Evolutionary conservation across 768 basidiomycete genomes (phyloP).

Genomic region (Cystofilobasidium bisporidii): DNA sequence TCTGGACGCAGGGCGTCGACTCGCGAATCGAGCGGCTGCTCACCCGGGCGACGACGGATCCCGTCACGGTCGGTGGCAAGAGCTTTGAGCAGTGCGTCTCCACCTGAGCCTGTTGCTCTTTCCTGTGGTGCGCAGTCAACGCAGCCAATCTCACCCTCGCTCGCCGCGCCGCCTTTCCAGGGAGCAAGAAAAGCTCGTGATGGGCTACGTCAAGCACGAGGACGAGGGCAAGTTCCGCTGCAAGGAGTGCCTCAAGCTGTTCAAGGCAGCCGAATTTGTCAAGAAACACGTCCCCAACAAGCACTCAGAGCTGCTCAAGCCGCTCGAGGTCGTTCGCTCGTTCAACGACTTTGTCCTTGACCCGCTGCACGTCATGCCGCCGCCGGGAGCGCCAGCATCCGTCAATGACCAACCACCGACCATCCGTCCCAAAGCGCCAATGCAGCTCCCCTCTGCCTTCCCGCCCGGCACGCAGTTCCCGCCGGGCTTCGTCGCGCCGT

Average conservation of each 20-base stretch:
- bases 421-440: slow-evolving; percentile 48
- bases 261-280: slow-evolving; percentile 93
- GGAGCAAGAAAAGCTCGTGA: slow-evolving; percentile 17
- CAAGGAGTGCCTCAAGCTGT: slow-evolving; percentile 86
- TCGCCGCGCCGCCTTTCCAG: background rate
- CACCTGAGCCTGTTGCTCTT: too few relatives aligned
- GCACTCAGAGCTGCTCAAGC: slow-evolving; percentile 66
- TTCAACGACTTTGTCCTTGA: slow-evolving; percentile 96
- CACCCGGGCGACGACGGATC: slow-evolving; percentile 68
- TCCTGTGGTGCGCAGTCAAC: too few relatives aligned
- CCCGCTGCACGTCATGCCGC: slow-evolving; percentile 63
- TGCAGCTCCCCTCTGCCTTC: slow-evolving; percentile 48
- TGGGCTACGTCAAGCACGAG: slow-evolving; percentile 69
- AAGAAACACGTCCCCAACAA: slow-evolving; percentile 96
- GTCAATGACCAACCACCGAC: slow-evolving; percentile 34
- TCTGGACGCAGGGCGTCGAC: slow-evolving; percentile 81
- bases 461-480: slow-evolving; percentile 67
- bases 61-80: slow-evolving; percentile 80
- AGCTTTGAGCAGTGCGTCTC: slow-evolving; percentile 72
- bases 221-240: slow-evolving; percentile 96
- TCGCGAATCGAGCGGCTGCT: slow-evolving; percentile 65
- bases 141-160: background rate
- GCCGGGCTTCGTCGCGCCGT: slow-evolving; percentile 40
- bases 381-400: slow-evolving; percentile 34
- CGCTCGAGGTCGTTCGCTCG: slow-evolving; percentile 78